Percentiles rank a stretch among this genome's conserved stretches.
These are phyloP conservation scores for Ophiostoma himal-ulmi DNA, from an alignment of 2,329 filamentous ascomycete species.

Conservation along the genomic window DNA sequence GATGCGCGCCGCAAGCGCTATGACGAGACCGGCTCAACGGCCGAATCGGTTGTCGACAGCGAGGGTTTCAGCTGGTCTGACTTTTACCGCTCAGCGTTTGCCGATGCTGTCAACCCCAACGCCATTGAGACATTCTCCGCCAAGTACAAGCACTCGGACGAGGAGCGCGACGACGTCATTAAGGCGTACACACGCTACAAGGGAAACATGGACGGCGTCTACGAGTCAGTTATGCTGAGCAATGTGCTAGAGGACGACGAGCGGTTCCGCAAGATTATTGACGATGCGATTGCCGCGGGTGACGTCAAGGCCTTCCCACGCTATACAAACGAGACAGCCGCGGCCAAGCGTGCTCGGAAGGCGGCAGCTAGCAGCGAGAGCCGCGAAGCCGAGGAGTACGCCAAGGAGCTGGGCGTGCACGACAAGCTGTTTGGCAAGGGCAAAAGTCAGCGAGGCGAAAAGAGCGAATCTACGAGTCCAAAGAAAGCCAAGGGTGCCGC, in stretches of 20 bases:
- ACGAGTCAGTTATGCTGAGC: conserved; percentile 80
- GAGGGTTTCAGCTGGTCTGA: conserved; percentile 85
- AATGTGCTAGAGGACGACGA: conserved; percentile 78
- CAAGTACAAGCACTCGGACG: conserved; percentile 77
- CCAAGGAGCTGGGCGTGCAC: conserved; percentile 64
- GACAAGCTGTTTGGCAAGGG: conserved; percentile 62
- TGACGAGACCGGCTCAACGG: conserved; percentile 82
- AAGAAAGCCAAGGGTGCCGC: neutral
- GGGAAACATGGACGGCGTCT: conserved; percentile 72
- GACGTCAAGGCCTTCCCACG: conserved; percentile 60
- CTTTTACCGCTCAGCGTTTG: conserved; percentile 82
- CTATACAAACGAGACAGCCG: conserved; percentile 70
- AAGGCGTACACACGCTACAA: conserved; percentile 65
- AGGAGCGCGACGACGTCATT: conserved; percentile 75
- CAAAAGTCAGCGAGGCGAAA: conserved; percentile 34
- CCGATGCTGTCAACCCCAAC: conserved; percentile 65
- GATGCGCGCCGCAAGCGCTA: conserved; percentile 74
- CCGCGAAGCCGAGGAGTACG: conserved; percentile 64
- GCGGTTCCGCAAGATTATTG: conserved; percentile 73
- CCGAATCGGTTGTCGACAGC: conserved; percentile 69
- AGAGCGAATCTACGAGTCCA: neutral
- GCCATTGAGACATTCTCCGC: conserved; percentile 69
- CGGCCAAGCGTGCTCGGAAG: conserved; percentile 52
- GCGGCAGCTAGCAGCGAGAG: conserved; percentile 58
- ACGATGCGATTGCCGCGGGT: conserved; percentile 66